Base-by-base conservation (phyloP, 441 rosid genomes). In the Aquilaria agallochum region DNA sequence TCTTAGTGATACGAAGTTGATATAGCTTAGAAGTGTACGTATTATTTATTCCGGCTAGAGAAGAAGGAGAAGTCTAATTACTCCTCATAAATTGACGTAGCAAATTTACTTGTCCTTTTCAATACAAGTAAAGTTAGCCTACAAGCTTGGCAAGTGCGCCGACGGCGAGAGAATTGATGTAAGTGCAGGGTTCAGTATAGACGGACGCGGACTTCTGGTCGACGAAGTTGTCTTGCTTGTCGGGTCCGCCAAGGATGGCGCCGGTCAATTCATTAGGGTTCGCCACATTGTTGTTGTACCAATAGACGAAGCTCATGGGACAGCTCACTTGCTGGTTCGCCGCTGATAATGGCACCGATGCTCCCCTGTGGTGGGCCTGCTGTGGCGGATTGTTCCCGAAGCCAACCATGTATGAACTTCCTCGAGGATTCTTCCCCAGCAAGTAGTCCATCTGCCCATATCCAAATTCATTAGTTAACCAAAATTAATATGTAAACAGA, bases 321-420 rank as follows among this genome's bases (percentile, higher is more conserved):
- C 96, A 91, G 71, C 66, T 70, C 11, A 83, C 60, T 0, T 47
- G 71, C 9, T 11, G 11, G 13, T 71, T 52, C 0, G 69, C 76
- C 4, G 71, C 50, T 11, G 33, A 2, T 9, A 14, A 7, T 0
- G 91, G 88, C 8, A 91, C 80, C 0, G 97, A 84, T 11, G 97
- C 92, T 15, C 96, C 97, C 60, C 95, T 74, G 48, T 94, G 99
- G 67, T 94, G 99, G 5, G 97, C 84, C 48, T 89, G 89, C 33
- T 50, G 54, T 9, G 96, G 97, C 5, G 99, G 88, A 68, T 89
- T 83, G 49, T 60, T 55, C 32, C 99, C 97, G 49, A 86, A 87
- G n/a, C 92, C 97, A 0, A 87, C 99, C 97, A 94, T 91, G 81
- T 83, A 85, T 0, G 99, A 94, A 74, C 96, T 74, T 64, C 93